Base-by-base conservation (phyloP, 441 rosid species). In the Pelargonium hybrid region DNA sequence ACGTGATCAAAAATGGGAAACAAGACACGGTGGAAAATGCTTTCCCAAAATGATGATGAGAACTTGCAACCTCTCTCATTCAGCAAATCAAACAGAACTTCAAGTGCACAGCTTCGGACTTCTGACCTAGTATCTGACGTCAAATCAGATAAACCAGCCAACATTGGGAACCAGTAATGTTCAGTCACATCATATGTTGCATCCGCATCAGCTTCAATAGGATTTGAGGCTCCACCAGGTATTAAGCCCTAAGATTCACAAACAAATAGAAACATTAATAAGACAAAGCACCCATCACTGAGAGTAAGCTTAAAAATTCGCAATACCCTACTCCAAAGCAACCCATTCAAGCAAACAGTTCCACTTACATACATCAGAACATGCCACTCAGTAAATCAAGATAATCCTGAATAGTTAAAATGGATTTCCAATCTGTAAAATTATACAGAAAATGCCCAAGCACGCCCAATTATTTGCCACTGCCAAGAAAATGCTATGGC, bases 151-250 rank as follows among this genome's bases (percentile, higher is more conserved):
- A 96, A 84, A 81, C 98, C 99, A 67, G 99, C 98, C 71, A 96
- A 88, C 99, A 96, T 96, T 7, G 98, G 99, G 84, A 86, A 93
- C 99, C 99, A 96, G 79, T 87, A 96, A 85, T 92, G 92, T 83
- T 96, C 99, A 56, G 98, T 93, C 67, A 96, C 88, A 78, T 96
- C 99, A 78, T 88, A 77, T 59, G 81, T 78, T 71, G 79, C 83
- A 76, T 92, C 93, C 59, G 50, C 82, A 74, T 73, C 82, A 73
- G 64, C 72, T 77, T 87, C 86, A 37, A 88, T 84, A 9, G 98
- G 97, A 80, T 87, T 93, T 78, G 93, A 77, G 69, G 92, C 90
- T 52, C 99, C 96, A 52, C 98, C 98, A 67, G 98, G 98, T 86
- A 93, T 78, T 61, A 89, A 91, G 71, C 99, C 99, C 99, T 96